Evolutionary conservation across 129 eudicot genomes (phyloP), one percentile per base, ranked within the genome.

Genomic region (Dittrichia graveolens): DNA sequence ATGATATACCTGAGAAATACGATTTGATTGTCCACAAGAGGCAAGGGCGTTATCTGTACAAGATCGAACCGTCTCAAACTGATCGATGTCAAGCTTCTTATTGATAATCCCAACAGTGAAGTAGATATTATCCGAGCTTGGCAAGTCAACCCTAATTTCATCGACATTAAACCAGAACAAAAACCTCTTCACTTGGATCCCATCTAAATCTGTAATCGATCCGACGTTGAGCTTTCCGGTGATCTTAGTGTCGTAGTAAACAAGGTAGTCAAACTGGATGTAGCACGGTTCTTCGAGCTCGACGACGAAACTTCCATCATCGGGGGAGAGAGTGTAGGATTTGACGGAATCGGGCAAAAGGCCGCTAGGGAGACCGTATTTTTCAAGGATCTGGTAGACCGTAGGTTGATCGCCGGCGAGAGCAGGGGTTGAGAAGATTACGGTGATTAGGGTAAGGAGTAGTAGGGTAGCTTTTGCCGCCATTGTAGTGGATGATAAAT

Each of bases 101-200:
- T 90, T 86, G 13, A 94, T 79, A 54, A 90, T 10, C 72, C 98
- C 98, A 61, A 94, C 93, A 69, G 81, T 85, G 61, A 94, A 94
- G 66, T 94, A 90, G 43, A 94, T 88, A 47, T 66, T 82, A 64
- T 88, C 83, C 11, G 91, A 80, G 7, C 84, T 91, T 0, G 98
- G 98, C 85, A 94, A 75, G 77, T 94, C 98, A 73, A 94, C 98
- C 62, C 59, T 90, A 62, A 94, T 94, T 75, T 88, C 93, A 72
- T 90, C 93, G 43, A 94, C 96, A 55, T 82, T 73, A 54, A 94
- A 73, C 98, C 98, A 94, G 52, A 94, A 65, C 11, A 82, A 77
- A 62, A 90, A 72, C 60, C 74, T 73, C 65, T 88, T 66, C 15
- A 94, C 96, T 74, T 94, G 81, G 62, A 94, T 90, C 16, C 98